A percentile compares a stretch with the other conserved stretches of the same genome.
Conservation (phyloP, 305 asterid species). For the Solanum hybrid region DNA sequence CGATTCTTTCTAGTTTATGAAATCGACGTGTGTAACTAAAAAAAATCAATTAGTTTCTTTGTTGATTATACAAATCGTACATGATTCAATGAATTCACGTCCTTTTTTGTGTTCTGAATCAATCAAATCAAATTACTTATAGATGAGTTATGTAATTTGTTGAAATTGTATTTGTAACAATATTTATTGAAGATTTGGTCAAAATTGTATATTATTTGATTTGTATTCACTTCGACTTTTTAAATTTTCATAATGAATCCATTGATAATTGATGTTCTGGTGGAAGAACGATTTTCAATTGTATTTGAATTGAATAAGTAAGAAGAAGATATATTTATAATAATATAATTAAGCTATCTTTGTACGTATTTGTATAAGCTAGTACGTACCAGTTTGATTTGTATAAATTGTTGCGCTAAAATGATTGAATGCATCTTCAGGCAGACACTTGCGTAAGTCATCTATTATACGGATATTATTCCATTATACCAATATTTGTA, state of each 20-base stretch:
- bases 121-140: background rate
- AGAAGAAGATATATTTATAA: no score
- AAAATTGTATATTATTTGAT: background rate
- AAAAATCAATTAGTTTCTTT: background rate
- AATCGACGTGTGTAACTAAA: background rate
- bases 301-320: background rate
- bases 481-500: background rate
- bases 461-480: no score
- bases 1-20: background rate
- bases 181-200: background rate
- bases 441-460: background rate
- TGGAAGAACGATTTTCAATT: background rate
- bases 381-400: background rate
- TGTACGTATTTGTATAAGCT: background rate
- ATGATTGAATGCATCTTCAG: background rate
- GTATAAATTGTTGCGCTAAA: background rate
- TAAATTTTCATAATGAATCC: background rate
- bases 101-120: background rate
- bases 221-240: background rate
- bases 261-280: background rate
- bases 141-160: no score
- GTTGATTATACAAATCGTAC: background rate
- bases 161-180: background rate
- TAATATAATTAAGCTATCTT: background rate
- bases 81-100: background rate